A percentile compares a stretch with the other conserved stretches of the same genome.
Evolutionary conservation across 805 yeast genomes (phyloP).

Genomic region (Saccharomyces mikatae): DNA sequence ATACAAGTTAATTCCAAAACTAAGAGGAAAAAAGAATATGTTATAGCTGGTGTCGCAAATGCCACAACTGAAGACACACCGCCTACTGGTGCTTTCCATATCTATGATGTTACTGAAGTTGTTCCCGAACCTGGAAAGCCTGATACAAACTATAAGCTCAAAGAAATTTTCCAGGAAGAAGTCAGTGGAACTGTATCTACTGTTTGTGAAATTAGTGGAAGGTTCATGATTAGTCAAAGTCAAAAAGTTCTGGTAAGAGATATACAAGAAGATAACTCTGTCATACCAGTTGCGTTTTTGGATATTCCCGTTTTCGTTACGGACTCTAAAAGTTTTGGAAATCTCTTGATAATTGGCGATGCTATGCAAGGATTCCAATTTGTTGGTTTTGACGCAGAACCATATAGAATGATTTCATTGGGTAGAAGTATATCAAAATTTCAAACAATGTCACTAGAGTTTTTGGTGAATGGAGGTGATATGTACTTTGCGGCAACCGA

Average conservation of each 20-base stretch:
- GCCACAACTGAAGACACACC: slow-evolving; percentile 73
- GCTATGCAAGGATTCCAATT: slow-evolving; percentile 61
- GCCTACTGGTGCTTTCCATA: slow-evolving; percentile 67
- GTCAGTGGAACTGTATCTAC: slow-evolving; percentile 79
- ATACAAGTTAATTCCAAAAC: slow-evolving; percentile 34
- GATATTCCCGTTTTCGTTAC: slow-evolving; percentile 77
- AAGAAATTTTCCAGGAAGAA: slow-evolving; percentile 61
- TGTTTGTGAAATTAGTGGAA: slow-evolving; percentile 71
- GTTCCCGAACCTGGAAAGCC: slow-evolving; percentile 87
- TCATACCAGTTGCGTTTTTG: slow-evolving; percentile 87
- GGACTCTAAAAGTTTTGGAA: slow-evolving; percentile 76
- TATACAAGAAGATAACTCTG: slow-evolving; percentile 74
- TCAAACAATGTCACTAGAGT: slow-evolving; percentile 54
- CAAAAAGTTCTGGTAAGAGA: slow-evolving; percentile 72
- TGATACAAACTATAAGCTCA: slow-evolving; percentile 71
- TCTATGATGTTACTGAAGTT: slow-evolving; percentile 70
- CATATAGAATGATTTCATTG: slow-evolving; percentile 71
- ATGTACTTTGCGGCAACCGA: slow-evolving; percentile 64
- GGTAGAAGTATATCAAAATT: slow-evolving; percentile 64
- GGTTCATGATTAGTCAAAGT: slow-evolving; percentile 79
- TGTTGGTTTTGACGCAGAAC: slow-evolving; percentile 90
- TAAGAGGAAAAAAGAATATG: slow-evolving; percentile 48
- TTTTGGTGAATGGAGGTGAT: slow-evolving; percentile 62
- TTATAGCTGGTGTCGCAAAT: slow-evolving; percentile 73
- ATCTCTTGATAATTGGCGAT: slow-evolving; percentile 76